A percentile compares a stretch with the other conserved stretches of the same genome.
These are phyloP conservation scores for Clathrus columnatus DNA, from an alignment of 768 basidiomycete genomes.

Conservation along the genomic window DNA sequence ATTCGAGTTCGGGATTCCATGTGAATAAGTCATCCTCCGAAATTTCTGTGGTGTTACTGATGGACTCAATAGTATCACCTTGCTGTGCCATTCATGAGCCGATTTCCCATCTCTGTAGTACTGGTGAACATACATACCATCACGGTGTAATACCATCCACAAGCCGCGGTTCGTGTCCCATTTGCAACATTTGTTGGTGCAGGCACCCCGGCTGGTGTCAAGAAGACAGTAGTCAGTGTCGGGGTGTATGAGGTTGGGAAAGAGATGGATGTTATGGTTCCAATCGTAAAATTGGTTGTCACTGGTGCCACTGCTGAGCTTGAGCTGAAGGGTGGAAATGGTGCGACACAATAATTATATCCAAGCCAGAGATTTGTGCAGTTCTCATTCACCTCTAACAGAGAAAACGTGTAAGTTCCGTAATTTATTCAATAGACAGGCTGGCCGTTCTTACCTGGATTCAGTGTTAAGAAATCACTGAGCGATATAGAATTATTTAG, in stretches of 20 bases:
- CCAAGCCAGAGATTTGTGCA: neutral
- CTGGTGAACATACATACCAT: neutral
- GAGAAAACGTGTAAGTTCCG: neutral
- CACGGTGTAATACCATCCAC: constrained; percentile 1
- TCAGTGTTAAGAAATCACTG: neutral
- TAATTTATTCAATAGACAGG: neutral
- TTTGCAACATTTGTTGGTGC: neutral
- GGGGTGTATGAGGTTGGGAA: no score
- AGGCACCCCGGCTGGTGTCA: neutral
- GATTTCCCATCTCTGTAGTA: no score
- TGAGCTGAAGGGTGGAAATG: neutral
- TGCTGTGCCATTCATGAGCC: no score
- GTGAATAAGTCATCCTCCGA: neutral
- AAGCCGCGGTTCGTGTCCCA: neutral
- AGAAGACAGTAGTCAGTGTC: neutral
- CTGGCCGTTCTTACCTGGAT: neutral
- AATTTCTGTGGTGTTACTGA: neutral
- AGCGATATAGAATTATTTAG: neutral
- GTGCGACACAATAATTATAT: neutral
- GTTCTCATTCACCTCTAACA: neutral
- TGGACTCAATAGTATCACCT: neutral
- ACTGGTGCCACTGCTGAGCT: no score
- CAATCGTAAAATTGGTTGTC: no score
- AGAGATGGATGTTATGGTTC: no score
- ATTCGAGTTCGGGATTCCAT: neutral